These are phyloP conservation scores for Przewalskia tangutica DNA, from an alignment of 257 asterid genomes.

Conservation along the genomic window DNA sequence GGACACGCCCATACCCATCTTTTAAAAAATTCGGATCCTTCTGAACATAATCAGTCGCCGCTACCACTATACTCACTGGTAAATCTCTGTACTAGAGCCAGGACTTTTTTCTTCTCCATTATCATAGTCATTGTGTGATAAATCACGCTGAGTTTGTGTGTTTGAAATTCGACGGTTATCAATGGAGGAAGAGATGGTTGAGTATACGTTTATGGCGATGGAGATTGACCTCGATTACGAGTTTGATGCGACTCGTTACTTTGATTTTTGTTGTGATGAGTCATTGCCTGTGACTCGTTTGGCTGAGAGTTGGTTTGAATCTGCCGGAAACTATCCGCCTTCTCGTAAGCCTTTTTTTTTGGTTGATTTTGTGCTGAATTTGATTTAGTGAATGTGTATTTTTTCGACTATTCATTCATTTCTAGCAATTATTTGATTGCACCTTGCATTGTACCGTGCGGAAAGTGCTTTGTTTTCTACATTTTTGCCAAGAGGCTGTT, in stretches of 20 bases:
- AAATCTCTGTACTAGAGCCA: constrained; percentile 7
- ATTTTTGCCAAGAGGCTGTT: not conserved
- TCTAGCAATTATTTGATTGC: not conserved
- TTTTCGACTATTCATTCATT: no score
- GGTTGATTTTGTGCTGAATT: not conserved
- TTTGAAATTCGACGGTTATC: not conserved
- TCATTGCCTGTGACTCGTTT: constrained; percentile 39
- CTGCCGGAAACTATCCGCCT: constrained; percentile 79
- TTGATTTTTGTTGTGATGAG: constrained; percentile 59
- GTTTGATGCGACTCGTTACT: constrained; percentile 77
- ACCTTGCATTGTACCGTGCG: not conserved
- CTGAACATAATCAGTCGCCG: constrained; percentile 7
- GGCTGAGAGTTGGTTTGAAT: constrained; percentile 78
- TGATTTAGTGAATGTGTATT: no score
- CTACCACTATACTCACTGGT: not conserved
- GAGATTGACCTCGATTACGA: constrained; percentile 93
- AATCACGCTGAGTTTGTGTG: not conserved
- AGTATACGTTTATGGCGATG: constrained; percentile 50
- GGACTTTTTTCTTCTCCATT: constrained; percentile 5
- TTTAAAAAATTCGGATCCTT: constrained; percentile 52
- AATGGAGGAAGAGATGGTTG: constrained; percentile 55
- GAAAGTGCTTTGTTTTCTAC: not conserved
- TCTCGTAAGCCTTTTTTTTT: constrained; percentile 47
- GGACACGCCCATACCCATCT: constrained; percentile 30
- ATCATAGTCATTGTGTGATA: not conserved